Conservation (phyloP, 2,329 filamentous ascomycete species). For the Atkinsonella texensis region DNA sequence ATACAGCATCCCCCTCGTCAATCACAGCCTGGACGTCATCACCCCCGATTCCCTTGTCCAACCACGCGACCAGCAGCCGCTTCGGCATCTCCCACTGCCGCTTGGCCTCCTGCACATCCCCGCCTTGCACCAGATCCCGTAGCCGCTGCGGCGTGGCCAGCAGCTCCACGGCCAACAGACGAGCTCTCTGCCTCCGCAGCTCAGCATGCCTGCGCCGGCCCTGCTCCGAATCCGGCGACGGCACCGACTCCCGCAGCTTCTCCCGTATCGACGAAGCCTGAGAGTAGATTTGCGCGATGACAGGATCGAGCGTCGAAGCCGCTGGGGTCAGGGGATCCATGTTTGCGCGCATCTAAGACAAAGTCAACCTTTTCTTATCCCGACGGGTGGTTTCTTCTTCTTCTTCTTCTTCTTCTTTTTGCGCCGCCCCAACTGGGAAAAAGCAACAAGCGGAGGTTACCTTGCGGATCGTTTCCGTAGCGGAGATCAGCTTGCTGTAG, state of each 20-base stretch:
- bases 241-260: constrained; percentile 34
- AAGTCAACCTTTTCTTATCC: too few species aligned
- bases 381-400: too few species aligned
- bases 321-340: constrained; percentile 71
- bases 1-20: constrained; percentile 40
- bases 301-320: constrained; percentile 59
- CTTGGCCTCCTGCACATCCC: constrained; percentile 48
- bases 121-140: constrained; percentile 43
- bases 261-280: constrained; percentile 44
- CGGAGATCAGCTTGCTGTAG: constrained; percentile 92
- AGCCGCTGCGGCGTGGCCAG: constrained; percentile 49
- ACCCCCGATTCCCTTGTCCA: constrained; percentile 41
- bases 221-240: constrained; percentile 30
- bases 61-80: constrained; percentile 40
- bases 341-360: constrained; percentile 58
- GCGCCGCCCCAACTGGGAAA: too few species aligned
- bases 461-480: constrained; percentile 88
- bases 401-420: not conserved
- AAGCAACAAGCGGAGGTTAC: constrained; percentile 19
- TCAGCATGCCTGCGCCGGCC: constrained; percentile 22
- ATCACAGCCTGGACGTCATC: constrained; percentile 41
- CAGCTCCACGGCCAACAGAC: constrained; percentile 50
- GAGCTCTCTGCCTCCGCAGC: constrained; percentile 26
- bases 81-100: constrained; percentile 43
- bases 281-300: constrained; percentile 62